phyloP scores from a whole-genome alignment of 495 filamentous ascomycete species.

The Annulohypoxylon stygium region DNA sequence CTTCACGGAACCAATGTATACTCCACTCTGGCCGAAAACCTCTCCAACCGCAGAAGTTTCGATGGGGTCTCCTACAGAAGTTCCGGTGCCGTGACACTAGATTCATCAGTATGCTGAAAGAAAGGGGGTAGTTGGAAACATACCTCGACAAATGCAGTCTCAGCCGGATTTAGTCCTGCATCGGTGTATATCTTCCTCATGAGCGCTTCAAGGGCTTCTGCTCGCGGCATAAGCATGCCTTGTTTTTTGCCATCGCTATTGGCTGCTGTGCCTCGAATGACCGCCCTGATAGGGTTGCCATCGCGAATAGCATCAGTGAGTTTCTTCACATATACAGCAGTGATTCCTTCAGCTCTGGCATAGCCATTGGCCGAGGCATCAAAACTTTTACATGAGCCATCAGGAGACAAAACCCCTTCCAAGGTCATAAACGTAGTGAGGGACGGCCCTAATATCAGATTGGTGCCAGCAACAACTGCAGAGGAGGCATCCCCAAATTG shows the following conservation, averaged over 20 bases:
- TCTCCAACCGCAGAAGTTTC: constrained; percentile 52
- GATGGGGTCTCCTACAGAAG: constrained; percentile 55
- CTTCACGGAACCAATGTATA: constrained; percentile 66
- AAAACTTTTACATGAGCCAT: constrained; percentile 54
- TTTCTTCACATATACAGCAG: constrained; percentile 60
- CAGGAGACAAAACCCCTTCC: constrained; percentile 52
- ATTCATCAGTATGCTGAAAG: constrained; percentile 1
- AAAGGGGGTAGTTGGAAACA: background rate
- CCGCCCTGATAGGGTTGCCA: constrained; percentile 63
- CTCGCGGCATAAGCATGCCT: constrained; percentile 62
- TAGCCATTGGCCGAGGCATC: constrained; percentile 53
- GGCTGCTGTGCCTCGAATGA: constrained; percentile 62
- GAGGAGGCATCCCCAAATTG: constrained; percentile 54
- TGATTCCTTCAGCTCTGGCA: constrained; percentile 50
- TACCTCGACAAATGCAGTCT: constrained; percentile 54
- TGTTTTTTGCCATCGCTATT: constrained; percentile 60
- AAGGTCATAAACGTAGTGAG: constrained; percentile 52
- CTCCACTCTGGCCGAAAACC: constrained; percentile 48
- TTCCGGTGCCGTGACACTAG: constrained; percentile 53
- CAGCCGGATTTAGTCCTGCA: constrained; percentile 56
- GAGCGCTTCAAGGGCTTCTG: constrained; percentile 59
- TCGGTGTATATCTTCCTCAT: constrained; percentile 59
- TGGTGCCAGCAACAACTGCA: constrained; percentile 60
- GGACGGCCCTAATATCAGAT: constrained; percentile 55
- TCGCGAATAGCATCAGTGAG: constrained; percentile 61